Base-by-base conservation (phyloP, 2,329 filamentous ascomycete genomes). In the Furcasterigmium furcatum region DNA sequence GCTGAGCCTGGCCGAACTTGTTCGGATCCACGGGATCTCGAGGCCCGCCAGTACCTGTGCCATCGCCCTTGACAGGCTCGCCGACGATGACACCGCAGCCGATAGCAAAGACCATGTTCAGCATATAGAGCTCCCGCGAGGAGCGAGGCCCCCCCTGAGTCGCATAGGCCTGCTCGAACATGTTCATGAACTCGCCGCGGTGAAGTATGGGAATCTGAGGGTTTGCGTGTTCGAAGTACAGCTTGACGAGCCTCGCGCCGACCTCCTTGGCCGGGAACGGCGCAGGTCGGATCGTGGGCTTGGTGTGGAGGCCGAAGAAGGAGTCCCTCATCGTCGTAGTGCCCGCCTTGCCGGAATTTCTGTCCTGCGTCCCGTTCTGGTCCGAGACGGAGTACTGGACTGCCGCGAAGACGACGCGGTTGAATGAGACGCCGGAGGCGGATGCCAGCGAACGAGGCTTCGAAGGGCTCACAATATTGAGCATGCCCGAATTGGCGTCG, bases 31-130 rank as follows among this genome's bases (percentile, higher is more conserved):
- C 49, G 22, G 42, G 54, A 48, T 50, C 60, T 45, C 50, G 59
- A 32, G 36, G 54, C 45, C 21, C 58, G 45, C 46, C 51, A 36
- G 65, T 59, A 3, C 61, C 64, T 22, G 64, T 57, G 36, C 69
- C 63, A 38, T 72, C 67, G 8, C 78, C 64, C 60, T 79, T 64
- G 64, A 79, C 57, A 58, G 71, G 70, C 64, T 86, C 72, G 51
- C 79, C 88, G 55, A 96, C 83, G 53, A 96, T 95, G 56, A 96
- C 95, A 16, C 91, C 92, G 16, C 88, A 87, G 7, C 94, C 94
- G 57, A 97, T 96, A 13, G 92, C 92, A 68, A 95, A 97, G 20
- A 97, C 91, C 67, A 97, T 96, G 65, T 96, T 96, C 51, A 97
- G 75, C 70, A 95, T 82, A 67, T 96, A 97, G n/a, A 94, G 76